phyloP scores from a whole-genome alignment of 2,329 filamentous ascomycete genomes.

The Cordyceps tenuipes region DNA sequence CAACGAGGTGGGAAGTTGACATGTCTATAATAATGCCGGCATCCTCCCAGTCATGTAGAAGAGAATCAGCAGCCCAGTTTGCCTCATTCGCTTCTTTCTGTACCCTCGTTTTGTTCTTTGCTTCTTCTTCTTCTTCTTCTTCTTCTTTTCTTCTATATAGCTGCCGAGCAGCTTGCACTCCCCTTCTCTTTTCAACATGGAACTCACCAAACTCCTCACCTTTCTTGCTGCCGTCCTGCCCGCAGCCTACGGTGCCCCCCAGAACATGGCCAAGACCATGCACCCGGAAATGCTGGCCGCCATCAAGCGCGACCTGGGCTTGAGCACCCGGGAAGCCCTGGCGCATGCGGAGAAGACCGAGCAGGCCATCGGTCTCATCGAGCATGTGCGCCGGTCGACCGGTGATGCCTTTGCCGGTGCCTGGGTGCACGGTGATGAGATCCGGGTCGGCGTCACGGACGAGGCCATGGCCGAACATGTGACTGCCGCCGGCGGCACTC shows the following conservation, averaged over 20 bases:
- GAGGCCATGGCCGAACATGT: conserved; percentile 26
- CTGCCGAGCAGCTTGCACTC: background rate
- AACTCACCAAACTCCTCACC: conserved; percentile 30
- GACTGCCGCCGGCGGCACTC: conserved; percentile 26
- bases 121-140: background rate
- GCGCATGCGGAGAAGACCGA: no score
- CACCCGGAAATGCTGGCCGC: conserved; percentile 32
- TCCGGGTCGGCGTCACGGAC: conserved; percentile 31
- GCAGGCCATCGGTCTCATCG: conserved; percentile 20
- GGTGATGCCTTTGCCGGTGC: conserved; percentile 29
- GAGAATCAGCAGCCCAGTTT: background rate
- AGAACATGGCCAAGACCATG: conserved; percentile 23
- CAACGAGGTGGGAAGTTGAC: background rate
- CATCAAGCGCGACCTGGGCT: conserved; percentile 34
- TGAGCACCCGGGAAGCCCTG: conserved; percentile 20
- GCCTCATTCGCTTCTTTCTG: background rate
- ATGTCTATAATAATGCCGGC: background rate
- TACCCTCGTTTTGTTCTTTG: background rate
- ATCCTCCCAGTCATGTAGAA: background rate
- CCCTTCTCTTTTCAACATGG: conserved; percentile 20
- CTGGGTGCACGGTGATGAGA: conserved; percentile 27
- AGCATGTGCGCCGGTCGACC: conserved; percentile 23
- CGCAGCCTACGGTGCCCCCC: conserved; percentile 30
- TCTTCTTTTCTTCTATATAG: background rate
- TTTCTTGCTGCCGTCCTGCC: conserved; percentile 30